Evolutionary conservation across 1,284 basidiomycete species (phyloP).

Genomic region (Trametes versicolor): DNA sequence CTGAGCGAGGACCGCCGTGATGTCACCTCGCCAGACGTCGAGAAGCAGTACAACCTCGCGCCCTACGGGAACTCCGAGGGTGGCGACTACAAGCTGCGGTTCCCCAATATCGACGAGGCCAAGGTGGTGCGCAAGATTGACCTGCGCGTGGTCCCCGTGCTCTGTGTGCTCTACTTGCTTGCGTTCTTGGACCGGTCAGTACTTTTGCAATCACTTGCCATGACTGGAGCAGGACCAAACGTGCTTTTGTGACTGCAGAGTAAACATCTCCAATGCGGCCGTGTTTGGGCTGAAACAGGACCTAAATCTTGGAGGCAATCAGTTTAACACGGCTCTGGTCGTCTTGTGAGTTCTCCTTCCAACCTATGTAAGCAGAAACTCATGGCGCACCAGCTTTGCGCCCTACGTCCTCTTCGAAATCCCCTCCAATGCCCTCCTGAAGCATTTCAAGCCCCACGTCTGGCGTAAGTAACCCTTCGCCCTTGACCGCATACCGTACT

Average conservation of each 20-base stretch:
- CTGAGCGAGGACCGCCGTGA: slow-evolving; percentile 18
- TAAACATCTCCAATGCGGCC: slow-evolving; percentile 46
- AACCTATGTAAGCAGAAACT: background rate
- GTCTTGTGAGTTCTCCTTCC: slow-evolving; percentile 40
- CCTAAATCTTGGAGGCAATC: slow-evolving; percentile 39
- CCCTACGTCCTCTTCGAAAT: slow-evolving; percentile 47
- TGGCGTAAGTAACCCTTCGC: slow-evolving; percentile 39
- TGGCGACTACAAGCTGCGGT: slow-evolving; percentile 35
- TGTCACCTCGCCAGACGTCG: slow-evolving; percentile 24
- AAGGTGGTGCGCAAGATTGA: slow-evolving; percentile 46
- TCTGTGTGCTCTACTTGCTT: slow-evolving; percentile 43
- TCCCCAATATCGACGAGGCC: slow-evolving; percentile 39
- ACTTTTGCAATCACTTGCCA: background rate
- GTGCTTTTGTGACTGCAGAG: slow-evolving; percentile 25
- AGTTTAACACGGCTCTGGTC: slow-evolving; percentile 46
- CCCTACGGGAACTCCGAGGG: slow-evolving; percentile 25
- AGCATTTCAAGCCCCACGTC: slow-evolving; percentile 45
- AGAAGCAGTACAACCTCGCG: slow-evolving; percentile 35
- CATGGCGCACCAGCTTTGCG: slow-evolving; percentile 43
- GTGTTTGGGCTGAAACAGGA: slow-evolving; percentile 44
- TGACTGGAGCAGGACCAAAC: too few species aligned
- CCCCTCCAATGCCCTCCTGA: slow-evolving; percentile 45
- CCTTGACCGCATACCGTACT: background rate
- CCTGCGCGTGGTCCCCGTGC: slow-evolving; percentile 41
- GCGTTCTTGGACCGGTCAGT: slow-evolving; percentile 47